A percentile compares a stretch with the other conserved stretches of the same genome.
Conservation (phyloP, 306 rosid species). For the Lupinus albus region DNA sequence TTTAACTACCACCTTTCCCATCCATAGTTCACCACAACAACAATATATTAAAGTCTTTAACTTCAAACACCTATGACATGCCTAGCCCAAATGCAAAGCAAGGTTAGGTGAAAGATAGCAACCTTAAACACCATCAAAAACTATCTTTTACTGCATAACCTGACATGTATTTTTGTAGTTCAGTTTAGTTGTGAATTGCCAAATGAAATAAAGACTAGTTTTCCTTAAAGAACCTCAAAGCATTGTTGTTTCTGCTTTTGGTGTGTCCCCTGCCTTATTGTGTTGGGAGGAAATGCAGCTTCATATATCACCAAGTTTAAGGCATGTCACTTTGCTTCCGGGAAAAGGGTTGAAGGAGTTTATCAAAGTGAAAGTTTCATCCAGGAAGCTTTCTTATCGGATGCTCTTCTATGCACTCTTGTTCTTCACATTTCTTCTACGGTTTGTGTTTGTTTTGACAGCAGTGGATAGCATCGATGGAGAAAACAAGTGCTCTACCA, state of each 20-base stretch:
- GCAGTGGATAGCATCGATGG: conserved; percentile 93
- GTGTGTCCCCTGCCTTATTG: conserved; percentile 8
- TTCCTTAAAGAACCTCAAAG: conserved; percentile 33
- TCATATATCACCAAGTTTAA: conserved; percentile 92
- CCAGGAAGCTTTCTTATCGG: conserved; percentile 74
- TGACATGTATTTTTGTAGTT: conserved; percentile 50
- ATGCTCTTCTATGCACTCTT: conserved; percentile 87
- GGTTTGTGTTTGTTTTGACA: conserved; percentile 89
- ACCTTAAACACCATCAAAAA: conserved; percentile 61
- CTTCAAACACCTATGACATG: conserved; percentile 47
- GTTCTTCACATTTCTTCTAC: conserved; percentile 87
- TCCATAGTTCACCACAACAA: conserved; percentile 42
- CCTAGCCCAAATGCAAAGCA: conserved; percentile 87
- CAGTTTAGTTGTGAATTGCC: conserved; percentile 46
- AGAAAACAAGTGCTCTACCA: conserved; percentile 77
- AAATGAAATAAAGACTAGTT: conserved; percentile 48
- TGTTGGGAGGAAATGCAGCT: conserved; percentile 72
- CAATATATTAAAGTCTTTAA: conserved; percentile 10
- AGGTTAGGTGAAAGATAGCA: conserved; percentile 91
- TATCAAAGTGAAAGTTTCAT: conserved; percentile 82
- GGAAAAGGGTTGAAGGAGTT: conserved; percentile 89
- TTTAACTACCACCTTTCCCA: conserved; percentile 67
- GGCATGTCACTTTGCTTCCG: conserved; percentile 89
- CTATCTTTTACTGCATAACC: conserved; percentile 56
- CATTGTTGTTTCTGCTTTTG: conserved; percentile 10